Percentiles rank a stretch among this genome's conserved stretches.
These are phyloP conservation scores for Neospermospora avenae DNA, from an alignment of 2,329 filamentous ascomycete species.

Conservation along the genomic window DNA sequence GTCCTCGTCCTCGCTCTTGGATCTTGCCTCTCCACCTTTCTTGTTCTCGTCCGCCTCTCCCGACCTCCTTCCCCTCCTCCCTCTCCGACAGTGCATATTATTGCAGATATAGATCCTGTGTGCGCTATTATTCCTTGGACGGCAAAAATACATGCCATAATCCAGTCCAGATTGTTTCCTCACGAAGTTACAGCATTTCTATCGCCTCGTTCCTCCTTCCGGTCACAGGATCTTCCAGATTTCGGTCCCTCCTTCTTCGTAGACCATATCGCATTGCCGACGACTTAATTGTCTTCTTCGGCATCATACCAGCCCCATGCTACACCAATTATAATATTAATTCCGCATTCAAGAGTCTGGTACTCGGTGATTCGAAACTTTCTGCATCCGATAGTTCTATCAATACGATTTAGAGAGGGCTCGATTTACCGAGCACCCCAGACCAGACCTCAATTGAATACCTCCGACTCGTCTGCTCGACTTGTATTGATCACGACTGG, in stretches of 20 bases:
- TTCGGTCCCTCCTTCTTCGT: too few relatives aligned
- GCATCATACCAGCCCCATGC: constrained; percentile 16
- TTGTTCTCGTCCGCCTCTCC: neutral
- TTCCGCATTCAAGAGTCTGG: constrained; percentile 23
- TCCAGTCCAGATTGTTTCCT: neutral
- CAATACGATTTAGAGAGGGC: neutral
- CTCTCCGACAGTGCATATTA: neutral
- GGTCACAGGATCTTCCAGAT: too few relatives aligned
- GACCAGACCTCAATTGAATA: constrained; percentile 7
- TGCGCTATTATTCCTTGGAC: neutral
- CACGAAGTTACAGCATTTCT: neutral
- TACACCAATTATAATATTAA: constrained; percentile 27
- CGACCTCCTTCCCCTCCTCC: constrained; percentile 2
- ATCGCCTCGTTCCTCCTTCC: constrained; percentile 1
- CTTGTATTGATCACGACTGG: neutral
- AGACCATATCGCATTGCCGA: constrained; percentile 23
- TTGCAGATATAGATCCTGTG: neutral
- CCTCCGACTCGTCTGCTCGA: neutral
- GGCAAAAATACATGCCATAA: neutral
- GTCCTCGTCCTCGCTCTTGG: neutral
- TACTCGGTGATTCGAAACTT: constrained; percentile 22
- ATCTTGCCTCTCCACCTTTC: neutral
- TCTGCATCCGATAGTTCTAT: constrained; percentile 3
- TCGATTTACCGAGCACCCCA: constrained; percentile 6
- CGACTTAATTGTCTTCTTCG: constrained; percentile 34